These are phyloP conservation scores for Pontederia paniculata DNA, from an alignment of 176 grass and related monocot species.

Conservation along the genomic window DNA sequence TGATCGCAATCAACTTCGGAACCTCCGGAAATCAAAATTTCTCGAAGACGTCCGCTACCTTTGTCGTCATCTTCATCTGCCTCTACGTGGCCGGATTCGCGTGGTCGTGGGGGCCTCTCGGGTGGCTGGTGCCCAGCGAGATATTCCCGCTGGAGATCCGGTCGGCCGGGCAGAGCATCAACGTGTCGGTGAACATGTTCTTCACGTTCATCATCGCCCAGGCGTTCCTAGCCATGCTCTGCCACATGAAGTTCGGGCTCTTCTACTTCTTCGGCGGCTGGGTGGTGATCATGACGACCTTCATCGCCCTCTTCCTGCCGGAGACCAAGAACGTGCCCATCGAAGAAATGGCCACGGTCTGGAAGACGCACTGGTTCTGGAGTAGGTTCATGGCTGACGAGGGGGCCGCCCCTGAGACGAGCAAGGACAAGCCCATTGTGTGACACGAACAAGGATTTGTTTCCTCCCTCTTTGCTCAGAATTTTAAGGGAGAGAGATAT, in stretches of 20 bases:
- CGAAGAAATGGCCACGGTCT: constrained; percentile 11
- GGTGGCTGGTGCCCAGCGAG: constrained; percentile 16
- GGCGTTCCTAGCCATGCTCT: constrained; percentile 12
- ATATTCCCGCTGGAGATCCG: constrained; percentile 14
- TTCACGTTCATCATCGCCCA: constrained; percentile 15
- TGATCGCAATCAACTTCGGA: constrained; percentile 7
- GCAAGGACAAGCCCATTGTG: constrained; percentile 4
- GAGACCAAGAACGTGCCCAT: constrained; percentile 16
- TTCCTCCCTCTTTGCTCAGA: too few species aligned
- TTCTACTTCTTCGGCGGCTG: constrained; percentile 17
- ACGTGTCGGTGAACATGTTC: constrained; percentile 13
- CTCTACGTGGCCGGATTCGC: constrained; percentile 8
- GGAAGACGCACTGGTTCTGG: constrained; percentile 20
- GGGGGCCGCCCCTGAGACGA: constrained; percentile 25
- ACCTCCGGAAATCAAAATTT: not conserved
- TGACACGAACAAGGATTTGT: too few species aligned
- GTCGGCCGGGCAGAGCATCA: constrained; percentile 14
- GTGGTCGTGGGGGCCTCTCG: constrained; percentile 15
- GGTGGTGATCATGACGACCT: constrained; percentile 12
- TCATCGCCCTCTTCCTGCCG: constrained; percentile 6
- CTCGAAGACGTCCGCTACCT: not conserved
- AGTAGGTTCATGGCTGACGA: constrained; percentile 6
- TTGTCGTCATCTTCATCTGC: constrained; percentile 8
- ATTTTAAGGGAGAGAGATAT: too few species aligned
- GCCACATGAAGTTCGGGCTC: constrained; percentile 12